These are phyloP conservation scores for Puccinia hordei DNA, from an alignment of 1,284 basidiomycete genomes.

Conservation along the genomic window DNA sequence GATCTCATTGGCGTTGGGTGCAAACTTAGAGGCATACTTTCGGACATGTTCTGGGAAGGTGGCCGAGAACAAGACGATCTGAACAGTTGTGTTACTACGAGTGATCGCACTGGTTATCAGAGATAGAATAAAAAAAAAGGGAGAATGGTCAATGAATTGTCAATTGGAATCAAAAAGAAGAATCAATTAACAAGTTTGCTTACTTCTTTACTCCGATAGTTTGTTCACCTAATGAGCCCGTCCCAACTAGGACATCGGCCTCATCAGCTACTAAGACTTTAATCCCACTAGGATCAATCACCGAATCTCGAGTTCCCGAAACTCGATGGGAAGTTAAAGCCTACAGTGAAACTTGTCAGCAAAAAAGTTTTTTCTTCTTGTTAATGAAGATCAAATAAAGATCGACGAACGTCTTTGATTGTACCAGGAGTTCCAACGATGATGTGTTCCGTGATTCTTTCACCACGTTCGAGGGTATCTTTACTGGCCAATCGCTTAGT, in stretches of 20 bases:
- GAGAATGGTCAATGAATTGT: not conserved
- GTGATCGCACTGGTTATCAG: conserved; percentile 30
- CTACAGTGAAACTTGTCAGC: conserved; percentile 55
- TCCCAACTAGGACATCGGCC: conserved; percentile 96
- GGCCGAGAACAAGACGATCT: conserved; percentile 95
- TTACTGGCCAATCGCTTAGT: conserved; percentile 94
- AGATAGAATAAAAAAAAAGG: not conserved
- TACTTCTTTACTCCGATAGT: conserved; percentile 92
- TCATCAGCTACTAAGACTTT: conserved; percentile 97
- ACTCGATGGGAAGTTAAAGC: conserved; percentile 48
- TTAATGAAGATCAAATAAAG: not conserved
- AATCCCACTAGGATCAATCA: conserved; percentile 71
- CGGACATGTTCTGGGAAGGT: conserved; percentile 95
- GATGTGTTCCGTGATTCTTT: conserved; percentile 80
- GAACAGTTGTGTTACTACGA: conserved; percentile 63
- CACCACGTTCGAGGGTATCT: conserved; percentile 69
- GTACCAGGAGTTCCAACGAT: conserved; percentile 97
- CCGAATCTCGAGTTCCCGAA: conserved; percentile 41
- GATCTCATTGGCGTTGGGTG: conserved; percentile 93
- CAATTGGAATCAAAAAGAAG: not conserved
- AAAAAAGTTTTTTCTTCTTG: conserved; percentile 65
- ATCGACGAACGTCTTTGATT: conserved; percentile 73
- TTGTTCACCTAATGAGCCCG: conserved; percentile 90
- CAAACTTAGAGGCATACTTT: conserved; percentile 84
- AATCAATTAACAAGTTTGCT: conserved; percentile 57